Percentiles rank a stretch among this genome's conserved stretches.
Conservation (phyloP, 441 rosid species). For the Adansonia grandidieri region DNA sequence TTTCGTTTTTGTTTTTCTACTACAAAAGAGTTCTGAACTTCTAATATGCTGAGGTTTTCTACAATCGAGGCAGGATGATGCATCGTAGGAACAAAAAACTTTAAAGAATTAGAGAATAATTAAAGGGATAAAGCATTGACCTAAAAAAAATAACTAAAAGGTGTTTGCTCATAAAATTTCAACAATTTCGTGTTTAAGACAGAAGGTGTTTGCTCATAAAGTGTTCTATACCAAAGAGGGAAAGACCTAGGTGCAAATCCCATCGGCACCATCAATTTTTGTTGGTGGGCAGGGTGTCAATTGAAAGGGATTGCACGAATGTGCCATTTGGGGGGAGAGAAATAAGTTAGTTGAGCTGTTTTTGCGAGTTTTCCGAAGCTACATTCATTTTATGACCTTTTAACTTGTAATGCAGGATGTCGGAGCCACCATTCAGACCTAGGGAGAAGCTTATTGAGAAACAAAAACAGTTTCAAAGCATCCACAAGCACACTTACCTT, state of each 20-base stretch:
- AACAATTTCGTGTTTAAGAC: not conserved
- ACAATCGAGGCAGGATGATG: too few relatives aligned
- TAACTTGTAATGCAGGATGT: slow-evolving; percentile 48
- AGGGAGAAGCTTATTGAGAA: slow-evolving; percentile 59
- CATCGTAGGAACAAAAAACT: too few relatives aligned
- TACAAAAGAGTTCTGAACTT: not conserved
- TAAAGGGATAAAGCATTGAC: too few relatives aligned
- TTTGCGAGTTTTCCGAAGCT: not conserved
- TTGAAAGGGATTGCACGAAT: not conserved
- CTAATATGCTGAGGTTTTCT: too few relatives aligned
- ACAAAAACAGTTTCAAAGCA: slow-evolving; percentile 57
- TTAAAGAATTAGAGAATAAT: too few relatives aligned
- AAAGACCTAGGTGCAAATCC: not conserved
- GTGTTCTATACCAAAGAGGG: not conserved
- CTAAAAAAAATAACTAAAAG: too few relatives aligned
- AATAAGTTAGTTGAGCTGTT: not conserved
- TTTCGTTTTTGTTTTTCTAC: not conserved
- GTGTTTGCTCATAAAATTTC: not conserved
- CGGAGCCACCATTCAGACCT: slow-evolving; percentile 60
- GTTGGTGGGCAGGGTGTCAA: not conserved
- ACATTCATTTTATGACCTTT: not conserved
- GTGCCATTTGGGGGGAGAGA: not conserved
- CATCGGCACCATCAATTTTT: not conserved
- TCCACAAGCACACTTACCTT: slow-evolving; percentile 60
- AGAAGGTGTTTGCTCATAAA: not conserved